Evolutionary conservation across 2,329 filamentous ascomycete genomes (phyloP).

Genomic region (Catunica adiposa): DNA sequence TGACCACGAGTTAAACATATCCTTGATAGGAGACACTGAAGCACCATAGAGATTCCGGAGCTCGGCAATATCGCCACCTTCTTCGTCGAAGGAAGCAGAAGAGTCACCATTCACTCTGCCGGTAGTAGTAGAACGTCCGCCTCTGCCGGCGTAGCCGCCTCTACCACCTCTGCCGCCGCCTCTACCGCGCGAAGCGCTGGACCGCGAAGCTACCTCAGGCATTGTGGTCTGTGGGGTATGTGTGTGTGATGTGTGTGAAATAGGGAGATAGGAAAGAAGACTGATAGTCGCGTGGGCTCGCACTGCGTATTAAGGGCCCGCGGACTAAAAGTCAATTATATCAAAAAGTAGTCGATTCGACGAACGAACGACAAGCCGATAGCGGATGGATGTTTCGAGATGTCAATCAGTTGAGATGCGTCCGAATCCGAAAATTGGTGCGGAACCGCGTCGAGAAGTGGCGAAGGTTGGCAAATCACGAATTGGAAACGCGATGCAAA

Average conservation of each 20-base stretch:
- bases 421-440: neutral
- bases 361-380: slow-evolving; percentile 9
- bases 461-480: slow-evolving; percentile 6
- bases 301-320: slow-evolving; percentile 15
- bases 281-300: slow-evolving; percentile 19
- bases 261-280: slow-evolving; percentile 14
- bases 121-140: slow-evolving; percentile 44
- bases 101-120: slow-evolving; percentile 54
- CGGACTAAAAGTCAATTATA: slow-evolving; percentile 14
- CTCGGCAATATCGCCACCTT: slow-evolving; percentile 79
- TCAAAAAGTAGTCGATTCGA: slow-evolving; percentile 5
- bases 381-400: slow-evolving; percentile 18
- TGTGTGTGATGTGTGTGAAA: slow-evolving; percentile 22
- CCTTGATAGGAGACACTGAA: slow-evolving; percentile 68
- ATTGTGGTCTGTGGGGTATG: slow-evolving; percentile 32
- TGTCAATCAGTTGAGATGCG: slow-evolving; percentile 3
- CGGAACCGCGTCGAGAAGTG: slow-evolving; percentile 9
- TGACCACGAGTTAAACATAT: slow-evolving; percentile 91
- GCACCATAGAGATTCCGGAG: slow-evolving; percentile 77
- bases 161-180: slow-evolving; percentile 76
- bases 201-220: slow-evolving; percentile 86
- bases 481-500: slow-evolving; percentile 12
- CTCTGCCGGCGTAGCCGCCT: slow-evolving; percentile 56
- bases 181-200: slow-evolving; percentile 72
- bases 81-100: slow-evolving; percentile 41